Base-by-base conservation (phyloP, 805 yeast species). In the Yamadazyma laniorum region DNA sequence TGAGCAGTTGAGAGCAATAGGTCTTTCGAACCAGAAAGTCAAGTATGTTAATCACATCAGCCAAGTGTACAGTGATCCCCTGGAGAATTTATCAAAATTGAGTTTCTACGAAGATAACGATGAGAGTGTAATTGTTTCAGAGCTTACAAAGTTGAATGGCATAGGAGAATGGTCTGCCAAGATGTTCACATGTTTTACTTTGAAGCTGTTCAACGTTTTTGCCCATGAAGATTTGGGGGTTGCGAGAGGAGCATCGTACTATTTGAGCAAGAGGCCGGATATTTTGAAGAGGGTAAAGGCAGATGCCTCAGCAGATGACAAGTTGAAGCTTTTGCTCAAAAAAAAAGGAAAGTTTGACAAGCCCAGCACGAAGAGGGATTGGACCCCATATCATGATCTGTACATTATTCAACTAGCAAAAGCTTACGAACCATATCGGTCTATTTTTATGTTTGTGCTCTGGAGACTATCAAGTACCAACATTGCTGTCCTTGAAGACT, bases 111-210 rank as follows among this genome's bases (percentile, higher is more conserved):
- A 42, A 2, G 40, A 46, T 0, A 61, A 61, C 23, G 44, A 65
- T 3, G 68, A 74, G 32, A 74, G 74, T 2, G 77, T 65, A 16
- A 60, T 83, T 12, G 52, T 72, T 1, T 67, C 67, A 14, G 74
- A 72, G 40, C 58, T 82, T 37, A 72, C 74, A 0, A 55, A 56
- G 18, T 63, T 84, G 44, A 83, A 84, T 51, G 95, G 95, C 0
- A 74, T 85, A 13, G 95, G 93, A 0, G 72, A 72, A 1, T 90
- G 98, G 98, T 78, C 89, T 4, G 90, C 93, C 0, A 84, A 83
- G 38, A 90, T 90, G 96, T 90, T 88, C 58, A 60, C 85, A 13
- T 53, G 82, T 16, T 87, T 87, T 53, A 83, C 85, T 1, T 61
- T 89, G 31, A 72, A 72, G 18, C 71, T 85, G 40, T 54, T 76